Evolutionary conservation across 352 stramenopile genomes (phyloP).

Genomic region (Blastocystis hominis): DNA sequence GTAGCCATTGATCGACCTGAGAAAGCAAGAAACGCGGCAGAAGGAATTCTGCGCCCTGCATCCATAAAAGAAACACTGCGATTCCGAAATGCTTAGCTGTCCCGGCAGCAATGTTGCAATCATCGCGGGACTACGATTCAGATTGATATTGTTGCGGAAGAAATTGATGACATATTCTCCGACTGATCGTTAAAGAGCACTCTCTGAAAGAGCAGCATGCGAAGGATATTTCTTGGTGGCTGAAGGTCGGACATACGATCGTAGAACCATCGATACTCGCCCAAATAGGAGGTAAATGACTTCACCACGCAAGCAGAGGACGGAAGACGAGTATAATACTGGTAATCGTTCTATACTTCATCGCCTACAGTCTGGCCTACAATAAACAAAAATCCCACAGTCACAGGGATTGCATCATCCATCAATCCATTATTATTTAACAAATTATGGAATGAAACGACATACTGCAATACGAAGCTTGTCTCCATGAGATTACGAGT

Average conservation of each 20-base stretch:
- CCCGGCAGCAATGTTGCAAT: background rate
- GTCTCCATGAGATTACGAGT: conserved; percentile 7
- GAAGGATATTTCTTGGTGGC: conserved; percentile 1
- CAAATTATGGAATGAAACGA: background rate
- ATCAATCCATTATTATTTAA: background rate
- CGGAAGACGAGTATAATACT: background rate
- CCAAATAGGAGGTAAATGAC: background rate
- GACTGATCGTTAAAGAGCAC: background rate
- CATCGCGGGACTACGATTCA: background rate
- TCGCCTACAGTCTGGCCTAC: background rate
- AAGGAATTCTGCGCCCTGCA: background rate
- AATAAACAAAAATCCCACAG: background rate
- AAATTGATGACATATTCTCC: background rate
- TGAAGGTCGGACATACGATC: conserved; percentile 13
- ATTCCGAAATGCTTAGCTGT: background rate
- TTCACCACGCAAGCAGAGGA: background rate
- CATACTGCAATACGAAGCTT: background rate
- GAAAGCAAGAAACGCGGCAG: background rate
- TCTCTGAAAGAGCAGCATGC: background rate
- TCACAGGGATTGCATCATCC: background rate
- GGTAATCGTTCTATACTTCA: background rate
- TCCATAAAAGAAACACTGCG: background rate
- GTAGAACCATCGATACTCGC: background rate
- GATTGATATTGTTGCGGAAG: background rate
- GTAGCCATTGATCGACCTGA: background rate